Evolutionary conservation across 257 asterid genomes (phyloP).

Genomic region (Solanum chiquidenum): DNA sequence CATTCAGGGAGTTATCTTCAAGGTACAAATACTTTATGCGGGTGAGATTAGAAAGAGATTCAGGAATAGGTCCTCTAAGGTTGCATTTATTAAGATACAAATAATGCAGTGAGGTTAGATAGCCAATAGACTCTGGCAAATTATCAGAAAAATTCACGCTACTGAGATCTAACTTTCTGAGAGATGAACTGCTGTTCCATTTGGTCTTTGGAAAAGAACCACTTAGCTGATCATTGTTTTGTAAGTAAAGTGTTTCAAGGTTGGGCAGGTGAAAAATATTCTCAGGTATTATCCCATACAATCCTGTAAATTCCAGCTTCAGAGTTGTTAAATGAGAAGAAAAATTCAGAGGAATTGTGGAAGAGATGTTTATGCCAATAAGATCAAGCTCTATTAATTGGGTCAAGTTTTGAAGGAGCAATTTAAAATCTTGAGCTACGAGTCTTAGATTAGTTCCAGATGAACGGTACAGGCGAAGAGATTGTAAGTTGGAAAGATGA

Average conservation of each 20-base stretch:
- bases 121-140: background rate
- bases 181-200: too few relatives aligned
- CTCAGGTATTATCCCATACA: too few relatives aligned
- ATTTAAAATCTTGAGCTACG: background rate
- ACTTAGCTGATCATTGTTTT: background rate
- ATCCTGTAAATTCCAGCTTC: rapidly evolving
- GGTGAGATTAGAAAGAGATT: too few relatives aligned
- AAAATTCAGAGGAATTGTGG: too few relatives aligned
- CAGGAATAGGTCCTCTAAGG: too few relatives aligned
- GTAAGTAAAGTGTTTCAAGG: background rate
- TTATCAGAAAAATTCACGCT: too few relatives aligned
- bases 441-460: rapidly evolving
- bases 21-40: background rate
- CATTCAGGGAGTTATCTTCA: background rate
- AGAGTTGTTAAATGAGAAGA: too few relatives aligned
- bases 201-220: background rate
- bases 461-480: background rate
- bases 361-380: too few relatives aligned
- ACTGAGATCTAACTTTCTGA: rapidly evolving
- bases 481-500: too few relatives aligned
- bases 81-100: rapidly evolving
- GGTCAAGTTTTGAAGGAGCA: background rate
- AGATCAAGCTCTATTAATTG: too few relatives aligned
- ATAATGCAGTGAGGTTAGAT: background rate
- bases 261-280: background rate